These are phyloP conservation scores for Leptomonas seymouri DNA, from an alignment of 208 protist species.

Conservation along the genomic window DNA sequence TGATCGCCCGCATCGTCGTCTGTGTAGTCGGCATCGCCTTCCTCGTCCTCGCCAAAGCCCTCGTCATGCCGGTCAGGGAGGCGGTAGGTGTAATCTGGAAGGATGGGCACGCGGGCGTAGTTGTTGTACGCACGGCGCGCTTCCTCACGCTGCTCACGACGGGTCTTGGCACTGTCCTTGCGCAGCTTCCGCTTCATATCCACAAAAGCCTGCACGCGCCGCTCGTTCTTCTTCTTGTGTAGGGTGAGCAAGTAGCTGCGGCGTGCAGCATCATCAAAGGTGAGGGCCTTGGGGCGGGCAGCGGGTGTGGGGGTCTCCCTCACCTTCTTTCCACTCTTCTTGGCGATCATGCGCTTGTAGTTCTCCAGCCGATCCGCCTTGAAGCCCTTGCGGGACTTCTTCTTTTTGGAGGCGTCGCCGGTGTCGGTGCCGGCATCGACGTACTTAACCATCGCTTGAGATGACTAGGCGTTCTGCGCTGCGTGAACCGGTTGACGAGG, in stretches of 20 bases:
- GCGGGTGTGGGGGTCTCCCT: conserved; percentile 19
- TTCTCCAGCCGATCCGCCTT: conserved; percentile 85
- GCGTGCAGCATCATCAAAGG: conserved; percentile 65
- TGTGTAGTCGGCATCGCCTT: conserved; percentile 12
- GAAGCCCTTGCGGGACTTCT: conserved; percentile 87
- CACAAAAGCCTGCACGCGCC: conserved; percentile 86
- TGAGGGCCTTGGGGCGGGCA: conserved; percentile 35
- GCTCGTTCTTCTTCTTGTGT: conserved; percentile 89
- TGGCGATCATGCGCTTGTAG: conserved; percentile 59
- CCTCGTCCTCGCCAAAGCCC: conserved; percentile 33
- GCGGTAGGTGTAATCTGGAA: conserved; percentile 86
- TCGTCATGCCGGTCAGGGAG: conserved; percentile 55
- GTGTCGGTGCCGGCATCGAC: conserved; percentile 42
- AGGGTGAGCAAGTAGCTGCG: conserved; percentile 77
- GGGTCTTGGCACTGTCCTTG: conserved; percentile 66
- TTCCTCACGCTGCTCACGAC: conserved; percentile 82
- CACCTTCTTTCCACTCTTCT: conserved; percentile 51
- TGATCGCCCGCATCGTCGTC: conserved; percentile 1
- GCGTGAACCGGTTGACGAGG: no score
- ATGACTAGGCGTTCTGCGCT: conserved; percentile 8
- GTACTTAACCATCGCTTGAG: conserved; percentile 45
- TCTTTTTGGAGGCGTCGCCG: conserved; percentile 41
- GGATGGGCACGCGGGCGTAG: conserved; percentile 83
- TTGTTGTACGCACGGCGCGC: conserved; percentile 85
- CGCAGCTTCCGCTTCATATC: conserved; percentile 75